Percentiles rank a stretch among this genome's conserved stretches.
These are phyloP conservation scores for Fusarium subglutinans DNA, from an alignment of 2,329 filamentous ascomycete species.

Conservation along the genomic window DNA sequence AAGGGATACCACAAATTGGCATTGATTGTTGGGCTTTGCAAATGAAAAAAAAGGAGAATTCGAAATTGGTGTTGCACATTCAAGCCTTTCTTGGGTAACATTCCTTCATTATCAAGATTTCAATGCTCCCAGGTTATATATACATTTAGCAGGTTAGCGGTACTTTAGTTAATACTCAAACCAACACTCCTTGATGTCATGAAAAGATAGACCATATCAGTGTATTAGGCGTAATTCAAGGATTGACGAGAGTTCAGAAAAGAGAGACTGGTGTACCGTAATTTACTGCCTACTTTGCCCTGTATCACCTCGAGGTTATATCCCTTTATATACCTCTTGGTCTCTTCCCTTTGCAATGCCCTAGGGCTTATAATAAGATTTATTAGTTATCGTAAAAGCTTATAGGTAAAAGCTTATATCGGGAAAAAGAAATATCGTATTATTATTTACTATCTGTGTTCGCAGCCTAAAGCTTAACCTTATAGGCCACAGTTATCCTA, in stretches of 20 bases:
- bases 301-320: no score
- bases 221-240: neutral
- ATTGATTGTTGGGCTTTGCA: neutral
- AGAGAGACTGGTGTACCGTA: neutral
- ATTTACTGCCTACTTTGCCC: neutral
- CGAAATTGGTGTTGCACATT: neutral
- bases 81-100: neutral
- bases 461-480: no score
- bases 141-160: neutral
- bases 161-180: no score
- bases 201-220: neutral
- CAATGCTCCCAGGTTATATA: neutral
- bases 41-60: neutral
- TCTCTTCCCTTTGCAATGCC: no score
- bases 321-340: no score
- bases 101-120: neutral
- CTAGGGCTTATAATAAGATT: no score
- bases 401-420: no score
- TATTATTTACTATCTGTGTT: no score
- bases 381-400: no score
- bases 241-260: neutral
- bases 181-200: neutral
- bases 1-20: neutral
- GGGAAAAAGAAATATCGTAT: no score
- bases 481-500: no score